Evolutionary conservation across 2,329 filamentous ascomycete genomes (phyloP), one percentile per base, ranked within the genome.

Genomic region (Ambrosiella beaveri): DNA sequence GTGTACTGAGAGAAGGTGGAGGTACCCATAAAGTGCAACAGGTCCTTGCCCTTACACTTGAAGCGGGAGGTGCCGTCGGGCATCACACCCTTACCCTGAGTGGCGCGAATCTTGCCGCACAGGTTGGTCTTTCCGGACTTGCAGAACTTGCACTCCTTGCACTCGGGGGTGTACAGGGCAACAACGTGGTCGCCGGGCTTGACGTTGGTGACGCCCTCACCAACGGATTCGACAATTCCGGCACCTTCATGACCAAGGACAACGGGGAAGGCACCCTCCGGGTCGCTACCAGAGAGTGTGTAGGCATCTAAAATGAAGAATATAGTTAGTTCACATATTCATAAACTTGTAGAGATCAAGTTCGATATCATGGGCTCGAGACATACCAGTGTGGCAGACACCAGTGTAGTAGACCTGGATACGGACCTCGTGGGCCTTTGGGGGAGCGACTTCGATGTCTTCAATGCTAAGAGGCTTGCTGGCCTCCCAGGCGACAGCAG

Each of bases 1-100:
- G 93, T 97, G 76, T 95, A 98, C 75, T 98, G 93, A 38, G 88
- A 95, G 78, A 98, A 98, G 65, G 93, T 98, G 41, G 90, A 96
- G 59, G 88, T 95, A 67, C 93, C 93, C 93, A 98, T 98, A 77
- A 97, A 98, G 76, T 97, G 93, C 60, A 97, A 82, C 62, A 98
- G 79, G 66, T 95, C 86, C 75, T 96, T 85, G 72, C 93, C 93
- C 73, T 91, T 93, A 79, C 85, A 89, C 73, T 81, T 88, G 82
- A 97, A 96, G 66, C 93, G 86, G 59, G 86, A 85, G 64, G 91
- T 97, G 66, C 91, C 91, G 71, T 98, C 93, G 59, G 93, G 93
- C 90, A 98, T 95, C 65, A 96, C 81, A 68, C 93, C 93, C 72
- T 84, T 86, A 66, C 93, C 93, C 75, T 98, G 93, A 50, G 93